phyloP scores from a whole-genome alignment of 2,329 filamentous ascomycete species.

The Diatrype stigma region DNA sequence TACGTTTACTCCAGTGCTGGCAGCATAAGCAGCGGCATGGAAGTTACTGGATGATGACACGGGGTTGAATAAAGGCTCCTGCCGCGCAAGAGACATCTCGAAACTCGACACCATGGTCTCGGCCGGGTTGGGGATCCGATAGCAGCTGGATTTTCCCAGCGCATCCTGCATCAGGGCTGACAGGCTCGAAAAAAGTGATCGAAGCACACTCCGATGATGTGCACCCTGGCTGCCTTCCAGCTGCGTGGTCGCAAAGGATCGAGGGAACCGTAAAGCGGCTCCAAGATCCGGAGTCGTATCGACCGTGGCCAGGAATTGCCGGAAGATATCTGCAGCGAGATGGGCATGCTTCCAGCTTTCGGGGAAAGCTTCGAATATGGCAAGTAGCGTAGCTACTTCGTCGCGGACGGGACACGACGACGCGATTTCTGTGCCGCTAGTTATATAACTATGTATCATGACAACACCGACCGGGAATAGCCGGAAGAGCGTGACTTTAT shows the following conservation, averaged over 20 bases:
- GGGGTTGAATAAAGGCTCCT: neutral
- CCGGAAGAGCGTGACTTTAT: constrained; percentile 37
- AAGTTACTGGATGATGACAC: neutral
- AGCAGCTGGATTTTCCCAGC: constrained; percentile 30
- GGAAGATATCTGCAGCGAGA: constrained; percentile 31
- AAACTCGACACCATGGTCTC: neutral
- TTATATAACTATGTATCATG: constrained; percentile 28
- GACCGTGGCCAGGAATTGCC: constrained; percentile 23
- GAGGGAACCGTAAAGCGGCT: constrained; percentile 13
- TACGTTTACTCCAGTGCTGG: neutral
- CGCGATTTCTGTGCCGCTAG: constrained; percentile 13
- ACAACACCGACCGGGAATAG: constrained; percentile 34
- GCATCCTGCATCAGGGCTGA: constrained; percentile 28
- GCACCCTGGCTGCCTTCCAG: constrained; percentile 13
- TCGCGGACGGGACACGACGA: constrained; percentile 30
- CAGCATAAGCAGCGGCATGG: neutral
- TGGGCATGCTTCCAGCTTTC: constrained; percentile 30
- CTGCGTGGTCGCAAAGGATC: constrained; percentile 3
- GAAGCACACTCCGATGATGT: constrained; percentile 10
- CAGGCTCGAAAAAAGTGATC: constrained; percentile 17
- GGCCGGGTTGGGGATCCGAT: constrained; percentile 12
- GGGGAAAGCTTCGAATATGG: constrained; percentile 35
- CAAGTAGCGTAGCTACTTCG: constrained; percentile 30
- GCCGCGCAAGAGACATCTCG: neutral
- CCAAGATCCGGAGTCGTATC: constrained; percentile 13